Evolutionary conservation across 768 basidiomycete species (phyloP), one percentile per base, ranked within the genome.

Genomic region (Lanmaoa pseudosensibilis): DNA sequence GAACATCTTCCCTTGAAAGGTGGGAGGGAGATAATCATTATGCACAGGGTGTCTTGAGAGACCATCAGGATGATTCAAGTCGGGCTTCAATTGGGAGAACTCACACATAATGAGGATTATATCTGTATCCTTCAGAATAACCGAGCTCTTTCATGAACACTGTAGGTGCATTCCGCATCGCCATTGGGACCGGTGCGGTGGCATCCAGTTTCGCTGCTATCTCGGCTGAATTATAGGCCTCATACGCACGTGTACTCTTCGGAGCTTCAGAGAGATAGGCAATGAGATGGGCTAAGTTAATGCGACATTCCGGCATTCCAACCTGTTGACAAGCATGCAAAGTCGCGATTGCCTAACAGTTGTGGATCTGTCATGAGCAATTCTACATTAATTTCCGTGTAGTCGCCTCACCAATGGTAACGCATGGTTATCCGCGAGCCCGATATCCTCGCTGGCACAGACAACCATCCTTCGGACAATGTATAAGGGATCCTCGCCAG

Each of bases 371-470:
- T 27, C 8, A 48, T 44, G 6, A 52, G 15, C 34, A 3, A 37
- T 67, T 46, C 68, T 64, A 9, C 65, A 41, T 16, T 13, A 46
- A 3, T 15, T 25, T 12, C 4, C 13, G 25, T 18, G 27, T 32
- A 23, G 54, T 50, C 46, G 37, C 50, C 82, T 55, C 55, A 86
- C 90, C 59, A 92, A 72, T 10, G 89, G 87, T 11, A 94, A 76
- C 0, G 88, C 90, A n/a, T 84, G 80, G 39, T 77, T 79, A 70
- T 94, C 88, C 27, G 90, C 91, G 8, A 92, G 73, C 0, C 92
- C 92, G 39, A 94, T 82, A 66, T 94, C 92, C 69, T 94, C 92
- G 59, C 88, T 90, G 3, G 92, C 91, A 61, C 88, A 85, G 8
- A 92, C 88, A 5, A 88, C 77, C 77, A 91, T 81, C 52, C 90